Evolutionary conservation across 768 basidiomycete species (phyloP).

Genomic region (Hebeloma cylindrosporum): DNA sequence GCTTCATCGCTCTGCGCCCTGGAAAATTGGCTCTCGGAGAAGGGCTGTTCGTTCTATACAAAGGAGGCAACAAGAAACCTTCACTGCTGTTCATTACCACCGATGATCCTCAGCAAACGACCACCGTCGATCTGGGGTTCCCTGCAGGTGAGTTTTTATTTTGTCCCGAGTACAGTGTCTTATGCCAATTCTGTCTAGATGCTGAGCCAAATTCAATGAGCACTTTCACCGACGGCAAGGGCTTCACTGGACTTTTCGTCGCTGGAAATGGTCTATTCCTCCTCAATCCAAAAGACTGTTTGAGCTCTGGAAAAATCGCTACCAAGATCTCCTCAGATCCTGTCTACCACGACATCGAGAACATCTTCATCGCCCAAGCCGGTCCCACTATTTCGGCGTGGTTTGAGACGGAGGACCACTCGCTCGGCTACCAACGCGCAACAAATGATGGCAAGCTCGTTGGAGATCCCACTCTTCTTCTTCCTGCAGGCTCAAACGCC

Average conservation of each 20-base stretch:
- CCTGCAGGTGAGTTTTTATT: background rate
- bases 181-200: background rate
- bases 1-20: background rate
- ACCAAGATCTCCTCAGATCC: background rate
- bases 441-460: background rate
- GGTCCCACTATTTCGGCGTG: background rate
- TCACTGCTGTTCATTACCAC: background rate
- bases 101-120: background rate
- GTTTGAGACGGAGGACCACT: constrained; percentile 2
- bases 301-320: background rate
- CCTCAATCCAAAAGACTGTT: background rate
- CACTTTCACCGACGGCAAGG: background rate
- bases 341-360: background rate
- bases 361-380: background rate
- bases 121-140: background rate
- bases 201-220: background rate
- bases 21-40: background rate
- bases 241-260: background rate
- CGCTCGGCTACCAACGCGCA: constrained; percentile 1
- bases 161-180: background rate
- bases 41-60: background rate
- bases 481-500: background rate
- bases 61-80: background rate
- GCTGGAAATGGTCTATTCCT: background rate
- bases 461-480: background rate